A percentile compares a stretch with the other conserved stretches of the same genome.
These are phyloP conservation scores for Cotoneaster glaucophyllus DNA, from an alignment of 306 rosid genomes.

Conservation along the genomic window DNA sequence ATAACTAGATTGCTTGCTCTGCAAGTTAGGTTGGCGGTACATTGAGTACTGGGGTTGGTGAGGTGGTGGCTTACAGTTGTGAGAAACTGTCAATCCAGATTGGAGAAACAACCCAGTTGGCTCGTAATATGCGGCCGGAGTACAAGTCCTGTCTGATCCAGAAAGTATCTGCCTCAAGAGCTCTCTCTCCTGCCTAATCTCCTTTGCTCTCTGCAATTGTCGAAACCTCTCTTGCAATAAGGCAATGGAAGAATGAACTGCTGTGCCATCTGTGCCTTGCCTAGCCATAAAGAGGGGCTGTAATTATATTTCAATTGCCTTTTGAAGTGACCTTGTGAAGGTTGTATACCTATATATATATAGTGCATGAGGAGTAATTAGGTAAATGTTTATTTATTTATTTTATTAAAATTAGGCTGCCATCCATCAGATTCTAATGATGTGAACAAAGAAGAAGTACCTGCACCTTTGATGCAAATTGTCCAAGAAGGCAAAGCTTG, in stretches of 20 bases:
- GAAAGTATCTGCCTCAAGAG: conserved; percentile 26
- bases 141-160: conserved; percentile 12
- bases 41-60: conserved; percentile 30
- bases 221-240: conserved; percentile 46
- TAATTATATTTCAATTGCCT: background rate
- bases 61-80: background rate
- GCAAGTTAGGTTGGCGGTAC: conserved; percentile 20
- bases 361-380: conserved; percentile 8
- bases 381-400: background rate
- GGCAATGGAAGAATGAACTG: conserved; percentile 34
- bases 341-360: conserved; percentile 5
- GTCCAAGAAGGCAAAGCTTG: conserved; percentile 33
- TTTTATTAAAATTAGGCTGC: background rate
- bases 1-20: conserved; percentile 19
- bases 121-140: background rate
- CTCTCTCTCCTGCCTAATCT: conserved; percentile 44
- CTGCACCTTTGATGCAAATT: conserved; percentile 23
- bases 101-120: conserved; percentile 25
- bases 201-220: conserved; percentile 43
- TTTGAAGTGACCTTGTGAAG: background rate
- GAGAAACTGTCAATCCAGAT: conserved; percentile 25
- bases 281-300: conserved; percentile 23
- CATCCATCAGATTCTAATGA: conserved; percentile 15
- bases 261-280: conserved; percentile 24
- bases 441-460: conserved; percentile 24